Evolutionary conservation across 139 green algal genomes (phyloP).

Genomic region (Ettlia oleoabundans): DNA sequence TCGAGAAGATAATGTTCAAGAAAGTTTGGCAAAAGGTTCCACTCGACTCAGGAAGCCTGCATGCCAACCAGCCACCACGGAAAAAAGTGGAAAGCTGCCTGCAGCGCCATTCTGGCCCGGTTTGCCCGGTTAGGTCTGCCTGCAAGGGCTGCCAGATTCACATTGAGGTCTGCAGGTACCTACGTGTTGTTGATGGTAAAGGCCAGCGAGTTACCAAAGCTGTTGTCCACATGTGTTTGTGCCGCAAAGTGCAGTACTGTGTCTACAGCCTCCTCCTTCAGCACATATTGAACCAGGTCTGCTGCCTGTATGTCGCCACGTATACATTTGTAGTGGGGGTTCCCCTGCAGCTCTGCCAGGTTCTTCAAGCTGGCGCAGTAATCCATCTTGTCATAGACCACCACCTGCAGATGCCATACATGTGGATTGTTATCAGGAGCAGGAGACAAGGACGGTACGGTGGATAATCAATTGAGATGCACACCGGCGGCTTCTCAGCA

Average conservation of each 20-base stretch:
- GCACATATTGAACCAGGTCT: constrained; percentile 90
- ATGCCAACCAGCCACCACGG: constrained; percentile 95
- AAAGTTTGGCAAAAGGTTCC: too few relatives aligned
- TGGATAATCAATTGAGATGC: too few relatives aligned
- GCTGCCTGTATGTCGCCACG: constrained; percentile 93
- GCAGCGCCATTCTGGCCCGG: too few relatives aligned
- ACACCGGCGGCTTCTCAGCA: too few relatives aligned
- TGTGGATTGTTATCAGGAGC: background rate
- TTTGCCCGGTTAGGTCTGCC: too few relatives aligned
- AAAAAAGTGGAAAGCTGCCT: too few relatives aligned
- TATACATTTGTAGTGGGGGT: constrained; percentile 70
- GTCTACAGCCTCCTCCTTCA: constrained; percentile 90
- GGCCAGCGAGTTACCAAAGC: constrained; percentile 94
- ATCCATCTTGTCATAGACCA: constrained; percentile 97
- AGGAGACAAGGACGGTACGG: background rate
- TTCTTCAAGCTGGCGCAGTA: constrained; percentile 94
- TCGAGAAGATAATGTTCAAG: constrained; percentile 92
- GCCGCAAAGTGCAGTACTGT: constrained; percentile 99
- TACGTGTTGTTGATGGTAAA: constrained; percentile 98
- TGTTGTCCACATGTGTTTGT: constrained; percentile 99
- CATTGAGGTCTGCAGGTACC: too few relatives aligned
- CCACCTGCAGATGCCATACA: constrained; percentile 57
- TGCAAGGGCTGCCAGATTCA: too few relatives aligned
- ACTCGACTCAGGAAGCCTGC: too few relatives aligned
- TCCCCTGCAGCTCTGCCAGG: constrained; percentile 44